Percentiles rank a stretch among this genome's conserved stretches.
Conservation (phyloP, 371 early-diverging fungal genomes). For the Lichtheimia ornata region DNA sequence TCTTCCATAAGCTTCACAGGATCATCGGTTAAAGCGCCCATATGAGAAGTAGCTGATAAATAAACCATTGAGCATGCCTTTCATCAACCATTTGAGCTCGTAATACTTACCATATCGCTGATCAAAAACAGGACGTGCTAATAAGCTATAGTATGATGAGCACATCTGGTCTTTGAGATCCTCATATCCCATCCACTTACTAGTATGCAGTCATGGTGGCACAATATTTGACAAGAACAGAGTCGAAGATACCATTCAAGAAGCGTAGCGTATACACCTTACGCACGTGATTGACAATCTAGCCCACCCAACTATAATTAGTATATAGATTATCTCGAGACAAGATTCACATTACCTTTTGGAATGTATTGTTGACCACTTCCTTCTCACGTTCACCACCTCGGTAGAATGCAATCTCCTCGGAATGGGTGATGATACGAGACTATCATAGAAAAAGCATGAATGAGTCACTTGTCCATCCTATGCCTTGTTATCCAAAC, state of each 20-base stretch:
- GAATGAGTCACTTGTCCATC: conserved; percentile 9
- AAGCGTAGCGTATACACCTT: conserved; percentile 76
- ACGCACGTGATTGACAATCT: conserved; percentile 78
- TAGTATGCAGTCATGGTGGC: conserved; percentile 89
- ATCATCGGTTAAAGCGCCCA: conserved; percentile 58
- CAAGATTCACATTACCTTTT: conserved; percentile 29
- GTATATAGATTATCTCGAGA: neutral
- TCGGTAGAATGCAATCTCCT: conserved; percentile 88
- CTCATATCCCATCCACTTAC: conserved; percentile 35
- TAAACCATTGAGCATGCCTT: too few relatives aligned
- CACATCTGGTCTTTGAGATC: neutral
- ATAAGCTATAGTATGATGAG: conserved; percentile 37
- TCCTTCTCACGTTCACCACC: conserved; percentile 77
- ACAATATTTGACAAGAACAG: conserved; percentile 85
- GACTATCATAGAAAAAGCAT: conserved; percentile 39
- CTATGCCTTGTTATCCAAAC: conserved; percentile 1
- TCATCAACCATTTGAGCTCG: too few relatives aligned
- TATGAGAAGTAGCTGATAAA: conserved; percentile 50
- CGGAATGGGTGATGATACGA: conserved; percentile 81
- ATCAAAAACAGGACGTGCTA: conserved; percentile 83
- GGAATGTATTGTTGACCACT: conserved; percentile 70
- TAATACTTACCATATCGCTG: conserved; percentile 50
- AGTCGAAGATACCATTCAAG: conserved; percentile 79
- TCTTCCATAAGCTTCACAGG: conserved; percentile 87
- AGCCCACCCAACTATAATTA: neutral